Conservation (phyloP, 164 flowering plant genomes). For the Aristolochia contorta region DNA sequence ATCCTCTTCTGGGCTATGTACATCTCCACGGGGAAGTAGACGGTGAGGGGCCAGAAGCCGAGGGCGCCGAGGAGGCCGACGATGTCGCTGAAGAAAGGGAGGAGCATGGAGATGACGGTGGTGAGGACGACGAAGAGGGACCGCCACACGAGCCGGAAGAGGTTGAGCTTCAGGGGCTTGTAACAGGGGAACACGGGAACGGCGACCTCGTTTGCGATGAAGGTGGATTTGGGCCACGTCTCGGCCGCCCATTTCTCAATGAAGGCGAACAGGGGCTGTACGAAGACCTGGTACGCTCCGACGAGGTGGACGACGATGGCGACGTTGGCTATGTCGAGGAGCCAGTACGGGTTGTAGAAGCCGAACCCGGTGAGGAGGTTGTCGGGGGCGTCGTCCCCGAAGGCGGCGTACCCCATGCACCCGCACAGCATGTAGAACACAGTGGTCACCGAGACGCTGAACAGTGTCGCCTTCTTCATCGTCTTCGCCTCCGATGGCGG, state of each 20-base stretch:
- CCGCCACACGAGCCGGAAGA: constrained; percentile 47
- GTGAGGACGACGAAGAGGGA: constrained; percentile 35
- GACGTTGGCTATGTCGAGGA: constrained; percentile 52
- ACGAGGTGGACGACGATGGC: constrained; percentile 61
- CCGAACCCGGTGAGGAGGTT: constrained; percentile 65
- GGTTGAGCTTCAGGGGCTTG: constrained; percentile 25
- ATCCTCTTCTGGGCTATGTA: constrained; percentile 49
- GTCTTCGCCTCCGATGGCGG: constrained; percentile 55
- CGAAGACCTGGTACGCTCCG: constrained; percentile 60
- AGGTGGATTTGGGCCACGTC: constrained; percentile 30
- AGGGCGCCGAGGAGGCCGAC: constrained; percentile 55
- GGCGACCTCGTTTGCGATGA: constrained; percentile 32
- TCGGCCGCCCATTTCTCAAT: constrained; percentile 35
- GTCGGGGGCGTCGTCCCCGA: constrained; percentile 49
- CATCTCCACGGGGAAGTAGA: constrained; percentile 61
- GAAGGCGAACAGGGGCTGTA: constrained; percentile 61
- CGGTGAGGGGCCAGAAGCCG: constrained; percentile 66
- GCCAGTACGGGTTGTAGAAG: constrained; percentile 59
- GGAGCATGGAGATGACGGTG: constrained; percentile 50
- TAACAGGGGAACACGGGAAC: constrained; percentile 28
- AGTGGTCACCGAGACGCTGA: constrained; percentile 41
- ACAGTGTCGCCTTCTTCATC: constrained; percentile 41
- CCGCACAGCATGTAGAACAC: constrained; percentile 58
- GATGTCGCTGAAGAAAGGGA: constrained; percentile 57
- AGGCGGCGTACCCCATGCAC: constrained; percentile 61